Conservation (phyloP, 345 rosid genomes). For the Lumnitzera racemosa region DNA sequence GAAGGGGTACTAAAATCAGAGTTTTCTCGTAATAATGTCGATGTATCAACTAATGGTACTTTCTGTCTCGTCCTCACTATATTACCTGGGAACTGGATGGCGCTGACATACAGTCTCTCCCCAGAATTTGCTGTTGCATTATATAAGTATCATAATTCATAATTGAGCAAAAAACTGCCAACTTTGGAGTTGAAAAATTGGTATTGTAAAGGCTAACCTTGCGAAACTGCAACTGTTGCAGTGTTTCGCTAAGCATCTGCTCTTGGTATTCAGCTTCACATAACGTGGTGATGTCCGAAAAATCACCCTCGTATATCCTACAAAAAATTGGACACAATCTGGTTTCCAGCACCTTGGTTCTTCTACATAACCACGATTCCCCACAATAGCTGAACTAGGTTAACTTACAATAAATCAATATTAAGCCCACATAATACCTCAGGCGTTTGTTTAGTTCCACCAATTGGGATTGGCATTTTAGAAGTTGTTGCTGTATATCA, state of each 20-base stretch:
- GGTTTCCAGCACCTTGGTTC: too few relatives aligned
- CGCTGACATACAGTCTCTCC: constrained; percentile 5
- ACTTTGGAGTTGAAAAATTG: background rate
- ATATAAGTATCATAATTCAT: background rate
- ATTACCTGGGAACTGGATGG: constrained; percentile 18
- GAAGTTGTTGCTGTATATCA: constrained; percentile 18
- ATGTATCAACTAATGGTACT: too few relatives aligned
- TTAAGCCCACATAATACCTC: constrained; percentile 11
- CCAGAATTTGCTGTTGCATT: constrained; percentile 21
- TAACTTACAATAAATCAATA: background rate
- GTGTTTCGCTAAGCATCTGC: constrained; percentile 25
- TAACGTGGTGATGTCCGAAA: constrained; percentile 21
- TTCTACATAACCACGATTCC: too few relatives aligned
- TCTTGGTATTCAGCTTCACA: constrained; percentile 23
- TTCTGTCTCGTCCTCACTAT: too few relatives aligned
- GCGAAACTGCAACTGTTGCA: constrained; percentile 18
- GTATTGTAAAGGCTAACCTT: constrained; percentile 15
- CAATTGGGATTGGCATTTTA: constrained; percentile 15
- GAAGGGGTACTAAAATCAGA: too few relatives aligned
- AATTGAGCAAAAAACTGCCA: background rate
- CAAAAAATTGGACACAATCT: background rate
- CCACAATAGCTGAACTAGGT: too few relatives aligned
- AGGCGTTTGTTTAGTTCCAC: constrained; percentile 26
- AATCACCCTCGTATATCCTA: constrained; percentile 31
- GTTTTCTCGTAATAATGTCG: too few relatives aligned